Evolutionary conservation across 2,329 filamentous ascomycete species (phyloP).

Genomic region (Byssothecium circinans): DNA sequence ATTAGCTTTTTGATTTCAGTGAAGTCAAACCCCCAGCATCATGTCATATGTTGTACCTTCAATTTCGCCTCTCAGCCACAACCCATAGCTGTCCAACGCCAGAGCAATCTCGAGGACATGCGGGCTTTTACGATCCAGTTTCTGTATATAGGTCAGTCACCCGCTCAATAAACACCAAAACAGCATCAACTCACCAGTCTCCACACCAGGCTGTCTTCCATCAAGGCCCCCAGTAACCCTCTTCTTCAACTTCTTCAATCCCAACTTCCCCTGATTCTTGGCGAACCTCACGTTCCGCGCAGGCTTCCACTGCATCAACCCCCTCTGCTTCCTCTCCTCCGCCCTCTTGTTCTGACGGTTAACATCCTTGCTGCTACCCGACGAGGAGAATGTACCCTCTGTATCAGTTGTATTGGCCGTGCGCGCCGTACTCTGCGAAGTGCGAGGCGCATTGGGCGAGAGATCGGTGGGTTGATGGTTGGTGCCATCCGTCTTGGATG

Average conservation of each 20-base stretch:
- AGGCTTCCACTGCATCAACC: conserved; percentile 93
- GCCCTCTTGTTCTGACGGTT: conserved; percentile 67
- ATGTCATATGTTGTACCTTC: neutral
- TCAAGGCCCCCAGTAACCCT: conserved; percentile 71
- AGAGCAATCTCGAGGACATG: neutral
- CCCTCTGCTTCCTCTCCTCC: conserved; percentile 82
- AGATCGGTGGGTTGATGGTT: conserved; percentile 34
- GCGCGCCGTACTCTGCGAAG: conserved; percentile 30
- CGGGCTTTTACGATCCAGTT: conserved; percentile 1
- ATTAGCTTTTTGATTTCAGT: neutral
- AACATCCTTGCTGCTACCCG: conserved; percentile 57
- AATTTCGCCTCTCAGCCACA: neutral
- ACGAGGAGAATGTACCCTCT: conserved; percentile 11
- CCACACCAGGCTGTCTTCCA: conserved; percentile 83
- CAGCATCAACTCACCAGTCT: conserved; percentile 58
- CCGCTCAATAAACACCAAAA: neutral
- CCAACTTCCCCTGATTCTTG: conserved; percentile 83
- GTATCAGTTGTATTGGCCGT: conserved; percentile 29
- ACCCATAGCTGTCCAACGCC: neutral
- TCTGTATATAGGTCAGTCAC: conserved; percentile 1
- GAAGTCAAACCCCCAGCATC: neutral
- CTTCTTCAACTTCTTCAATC: conserved; percentile 72
- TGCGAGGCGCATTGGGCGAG: conserved; percentile 27
- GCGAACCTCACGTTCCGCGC: conserved; percentile 84
- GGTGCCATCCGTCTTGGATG: conserved; percentile 14